phyloP scores from a whole-genome alignment of 306 rosid genomes.

The Oemleria cerasiformis region DNA sequence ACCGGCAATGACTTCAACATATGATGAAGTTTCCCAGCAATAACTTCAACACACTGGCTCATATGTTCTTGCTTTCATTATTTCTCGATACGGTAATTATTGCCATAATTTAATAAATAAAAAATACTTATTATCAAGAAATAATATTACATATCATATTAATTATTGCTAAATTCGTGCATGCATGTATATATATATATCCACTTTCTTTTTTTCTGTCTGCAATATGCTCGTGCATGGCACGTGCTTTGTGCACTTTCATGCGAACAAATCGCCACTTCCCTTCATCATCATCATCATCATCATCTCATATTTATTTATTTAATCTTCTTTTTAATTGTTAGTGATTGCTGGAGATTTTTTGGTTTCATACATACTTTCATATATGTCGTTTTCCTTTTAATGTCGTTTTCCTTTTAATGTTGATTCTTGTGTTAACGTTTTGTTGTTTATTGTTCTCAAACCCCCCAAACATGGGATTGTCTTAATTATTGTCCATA shows the following conservation, averaged over 20 bases:
- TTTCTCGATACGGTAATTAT: not conserved
- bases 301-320: not conserved
- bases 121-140: too few relatives aligned
- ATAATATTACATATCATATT: too few relatives aligned
- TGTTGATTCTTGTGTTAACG: not conserved
- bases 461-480: not conserved
- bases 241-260: slow-evolving; percentile 15
- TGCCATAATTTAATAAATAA: not conserved
- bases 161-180: too few relatives aligned
- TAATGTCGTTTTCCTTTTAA: too few relatives aligned
- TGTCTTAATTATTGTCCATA: not conserved
- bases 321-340: not conserved
- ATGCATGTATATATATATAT: not conserved
- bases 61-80: not conserved
- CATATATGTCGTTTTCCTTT: not conserved
- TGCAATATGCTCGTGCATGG: slow-evolving; percentile 1
- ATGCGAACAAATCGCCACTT: slow-evolving; percentile 8
- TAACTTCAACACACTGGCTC: not conserved
- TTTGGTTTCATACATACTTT: not conserved
- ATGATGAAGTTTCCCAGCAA: slow-evolving; percentile 3
- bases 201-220: slow-evolving; percentile 3
- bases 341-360: not conserved
- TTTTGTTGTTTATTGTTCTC: too few relatives aligned
- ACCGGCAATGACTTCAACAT: not conserved
- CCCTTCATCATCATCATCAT: not conserved